These are phyloP conservation scores for Lolium perenne DNA, from an alignment of 176 grass and related monocot genomes.

Conservation along the genomic window DNA sequence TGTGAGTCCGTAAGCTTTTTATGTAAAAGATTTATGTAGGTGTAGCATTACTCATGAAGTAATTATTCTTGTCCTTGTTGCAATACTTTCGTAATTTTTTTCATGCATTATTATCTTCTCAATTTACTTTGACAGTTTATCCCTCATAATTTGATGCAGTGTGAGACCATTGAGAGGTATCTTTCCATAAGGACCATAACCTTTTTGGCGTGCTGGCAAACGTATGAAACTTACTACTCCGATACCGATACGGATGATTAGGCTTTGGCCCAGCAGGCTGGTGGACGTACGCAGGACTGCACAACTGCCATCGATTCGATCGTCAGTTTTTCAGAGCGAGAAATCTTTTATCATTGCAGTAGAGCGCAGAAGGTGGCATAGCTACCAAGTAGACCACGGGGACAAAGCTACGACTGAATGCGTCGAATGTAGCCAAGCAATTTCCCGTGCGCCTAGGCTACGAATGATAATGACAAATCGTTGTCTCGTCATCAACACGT, in stretches of 20 bases:
- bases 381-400: background rate
- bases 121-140: too few relatives aligned
- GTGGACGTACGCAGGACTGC: background rate
- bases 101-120: too few relatives aligned
- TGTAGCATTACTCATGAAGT: too few relatives aligned
- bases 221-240: background rate
- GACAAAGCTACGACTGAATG: slow-evolving; percentile 21
- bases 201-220: background rate
- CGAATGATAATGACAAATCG: slow-evolving; percentile 41
- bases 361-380: background rate
- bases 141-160: too few relatives aligned
- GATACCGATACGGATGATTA: background rate
- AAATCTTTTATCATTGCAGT: background rate
- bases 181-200: background rate
- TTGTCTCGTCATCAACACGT: slow-evolving; percentile 13
- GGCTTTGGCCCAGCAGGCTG: background rate
- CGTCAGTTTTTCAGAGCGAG: background rate
- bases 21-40: too few relatives aligned
- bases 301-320: background rate
- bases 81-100: too few relatives aligned
- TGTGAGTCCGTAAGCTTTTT: too few relatives aligned
- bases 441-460: slow-evolving; percentile 28
- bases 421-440: slow-evolving; percentile 10
- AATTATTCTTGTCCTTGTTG: too few relatives aligned
- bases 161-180: too few relatives aligned